Evolutionary conservation across 495 filamentous ascomycete genomes (phyloP), one percentile per base, ranked within the genome.

Genomic region (Neurospora sp.): DNA sequence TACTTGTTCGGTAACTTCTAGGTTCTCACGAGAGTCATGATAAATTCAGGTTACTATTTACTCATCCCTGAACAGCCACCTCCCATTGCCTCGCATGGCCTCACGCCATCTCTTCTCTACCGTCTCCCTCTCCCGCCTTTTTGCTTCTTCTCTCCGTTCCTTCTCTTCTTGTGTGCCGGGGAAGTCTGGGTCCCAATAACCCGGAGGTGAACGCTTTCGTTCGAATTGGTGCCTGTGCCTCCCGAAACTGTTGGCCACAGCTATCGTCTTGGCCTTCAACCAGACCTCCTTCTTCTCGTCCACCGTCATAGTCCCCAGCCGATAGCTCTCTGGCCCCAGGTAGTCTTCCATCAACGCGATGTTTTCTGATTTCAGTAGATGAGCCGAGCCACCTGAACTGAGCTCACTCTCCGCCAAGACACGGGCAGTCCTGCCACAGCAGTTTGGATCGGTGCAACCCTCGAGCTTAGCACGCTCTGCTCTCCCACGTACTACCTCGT

Each of bases 111-210:
- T 87, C 78, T 94, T 90, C 73, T 91, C 86, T 5, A 98, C 85
- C 75, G 89, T 86, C 54, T 87, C 81, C 73, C 86, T 84, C 79
- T 89, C 90, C 74, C 88, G 78, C 75, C 81, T 83, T 48, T 83
- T 81, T 8, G 90, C 92, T 77, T 89, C 88, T 78, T 86, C 84
- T 69, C 86, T 88, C 74, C 93, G 88, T 72, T 84, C 79, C 77
- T 85, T 84, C 14, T 89, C 78, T 79, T 97, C 93, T 79, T 97
- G 94, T 8, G 94, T 97, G 54, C 80, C 87, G 12, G 95, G 94
- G 82, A 98, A 94, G 73, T 95, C 94, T 37, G 90, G 86, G 74
- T 93, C 86, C 96, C 96, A 99, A 77, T 92, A 97, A 1, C 94
- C 94, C 18, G 93, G 92, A 4, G 96, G 95, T 14, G 91, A 92